Evolutionary conservation across 2,329 filamentous ascomycete genomes (phyloP), one percentile per base, ranked within the genome.

Genomic region (Phaeosphaeria sp.): DNA sequence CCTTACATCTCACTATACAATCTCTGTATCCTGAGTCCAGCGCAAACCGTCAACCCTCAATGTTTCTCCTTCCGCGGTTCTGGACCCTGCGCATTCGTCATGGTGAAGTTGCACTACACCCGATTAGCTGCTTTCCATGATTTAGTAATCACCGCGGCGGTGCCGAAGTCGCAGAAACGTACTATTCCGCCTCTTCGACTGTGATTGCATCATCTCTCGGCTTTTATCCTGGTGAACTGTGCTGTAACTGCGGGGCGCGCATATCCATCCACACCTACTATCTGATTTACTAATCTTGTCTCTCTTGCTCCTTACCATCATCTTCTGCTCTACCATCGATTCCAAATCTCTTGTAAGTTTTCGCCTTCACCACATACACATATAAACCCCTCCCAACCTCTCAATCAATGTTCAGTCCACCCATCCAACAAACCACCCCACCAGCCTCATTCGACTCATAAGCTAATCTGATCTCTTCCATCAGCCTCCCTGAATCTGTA

Each of bases 171-270:
- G 30, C 57, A 17, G 59, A 68, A 65, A 21, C 52, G 17, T 15
- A 6, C 58, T 69, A 64, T 43, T 53, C 39, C 50, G 58, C 50
- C 59, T 52, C 51, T 46, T 33, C 52, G 43, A 49, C 27, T 20
- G 25, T 48, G 53, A 75, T 75, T 70, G 72, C 72, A 74, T 75
- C 72, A 76, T 75, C 56, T 54, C 46, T 49, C 46, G 46, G 54
- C 49, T 47, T 59, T 57, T 52, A 46, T 50, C 25, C 25, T 30
- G 5, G 25, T 30, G 30, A 13, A 3, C 30, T 36, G 30, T 49
- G 56, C 56, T 53, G 43, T 56, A 55, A 60, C 66, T 68, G 71
- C 64, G 71, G 70, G 70, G 72, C 66, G 68, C 68, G 69, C 64
- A 64, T 63, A 55, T 69, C 63, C 70, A 68, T 66, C 63, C 22